Evolutionary conservation across 2,329 filamentous ascomycete species (phyloP).

Genomic region (Aspergillus latus): DNA sequence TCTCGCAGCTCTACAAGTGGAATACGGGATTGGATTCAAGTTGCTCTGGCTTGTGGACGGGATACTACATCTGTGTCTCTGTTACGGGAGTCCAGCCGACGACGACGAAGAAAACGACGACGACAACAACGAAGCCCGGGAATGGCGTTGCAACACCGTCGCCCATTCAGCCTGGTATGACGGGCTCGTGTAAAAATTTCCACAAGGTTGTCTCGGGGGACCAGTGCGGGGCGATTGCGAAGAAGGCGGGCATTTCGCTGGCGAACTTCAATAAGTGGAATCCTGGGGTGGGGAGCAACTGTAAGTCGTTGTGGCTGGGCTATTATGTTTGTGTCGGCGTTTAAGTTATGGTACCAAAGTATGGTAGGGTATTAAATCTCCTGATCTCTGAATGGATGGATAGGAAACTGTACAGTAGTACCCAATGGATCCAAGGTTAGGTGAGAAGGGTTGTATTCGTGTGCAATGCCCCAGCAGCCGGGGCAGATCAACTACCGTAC

Average conservation of each 20-base stretch:
- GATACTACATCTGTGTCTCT: conserved; percentile 3
- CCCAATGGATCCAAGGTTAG: no score
- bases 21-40: not conserved
- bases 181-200: not conserved
- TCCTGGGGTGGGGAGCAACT: conserved; percentile 7
- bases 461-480: no score
- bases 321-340: conserved; percentile 16
- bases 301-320: conserved; percentile 9
- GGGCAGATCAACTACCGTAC: no score
- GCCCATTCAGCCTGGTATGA: conserved; percentile 1
- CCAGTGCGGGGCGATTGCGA: conserved; percentile 5
- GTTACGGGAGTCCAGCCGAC: not conserved
- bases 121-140: not conserved
- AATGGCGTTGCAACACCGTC: conserved; percentile 4
- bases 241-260: conserved; percentile 2
- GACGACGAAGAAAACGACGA: not conserved
- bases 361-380: not conserved
- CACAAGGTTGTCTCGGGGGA: conserved; percentile 5
- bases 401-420: no score
- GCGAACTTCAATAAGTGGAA: conserved; percentile 16
- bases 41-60: not conserved
- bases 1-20: conserved; percentile 1
- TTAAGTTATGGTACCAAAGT: not conserved
- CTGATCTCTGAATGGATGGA: no score
- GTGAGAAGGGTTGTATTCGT: no score